Base-by-base conservation (phyloP, 1,284 basidiomycete species). In the Tilletia setariae region DNA sequence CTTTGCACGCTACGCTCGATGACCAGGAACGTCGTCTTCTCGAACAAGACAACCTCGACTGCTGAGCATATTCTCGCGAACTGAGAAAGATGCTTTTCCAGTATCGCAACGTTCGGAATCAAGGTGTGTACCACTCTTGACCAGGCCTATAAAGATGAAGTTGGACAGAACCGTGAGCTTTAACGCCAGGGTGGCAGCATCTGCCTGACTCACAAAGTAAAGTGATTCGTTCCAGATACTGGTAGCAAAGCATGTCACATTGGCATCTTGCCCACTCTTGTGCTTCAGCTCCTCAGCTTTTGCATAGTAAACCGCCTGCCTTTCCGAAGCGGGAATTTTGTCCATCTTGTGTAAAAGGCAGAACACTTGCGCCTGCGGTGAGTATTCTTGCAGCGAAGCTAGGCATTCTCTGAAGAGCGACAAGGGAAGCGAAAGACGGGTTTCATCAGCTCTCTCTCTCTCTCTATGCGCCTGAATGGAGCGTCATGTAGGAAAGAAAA, bases 321-420 rank as follows among this genome's bases (percentile, higher is more conserved):
- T 84, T 43, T 87, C 86, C 65, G 89, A 79, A 65, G 84, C 88
- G 73, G 89, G 86, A 46, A 87, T 84, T 46, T 88, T 74, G 77
- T 88, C 95, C 93, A 98, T 98, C 87, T 99, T 99, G 85, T 99
- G 95, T 65, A 98, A 87, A 11, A 98, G 86, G 61, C 95, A 86
- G 84, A 98, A 96, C 11, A 98, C 90, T 25, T 88, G 88, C 1
- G 93, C 92, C 28, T 91, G 90, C 2, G 80, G 80, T 30, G 73
- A 74, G 64, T 77, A 73, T 49, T 73, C 72, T 42, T 78, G 76
- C 51, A 82, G 56, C 1, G 79, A 77, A 1, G 66, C 46, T 9
- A 82, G 62, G 51, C 79, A 81, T 19, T 82, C 76, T n/a, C 76
- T 78, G 63, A 8, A 9, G 42, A 42, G 30, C 46, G 42, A 7